Conservation (phyloP, 768 basidiomycete species). For the Pleurotus pulmonarius region DNA sequence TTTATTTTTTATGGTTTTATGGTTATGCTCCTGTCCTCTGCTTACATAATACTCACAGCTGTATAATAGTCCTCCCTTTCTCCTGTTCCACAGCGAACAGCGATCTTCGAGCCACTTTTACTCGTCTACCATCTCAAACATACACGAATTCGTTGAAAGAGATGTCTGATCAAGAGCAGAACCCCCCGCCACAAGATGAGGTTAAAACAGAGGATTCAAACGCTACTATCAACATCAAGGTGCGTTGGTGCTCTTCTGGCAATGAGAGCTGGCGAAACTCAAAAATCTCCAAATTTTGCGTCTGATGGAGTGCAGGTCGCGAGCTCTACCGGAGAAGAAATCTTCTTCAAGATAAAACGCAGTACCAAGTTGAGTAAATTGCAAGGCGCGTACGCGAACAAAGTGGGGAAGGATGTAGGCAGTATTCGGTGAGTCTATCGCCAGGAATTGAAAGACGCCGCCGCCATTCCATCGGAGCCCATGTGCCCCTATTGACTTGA, state of each 20-base stretch:
- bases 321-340: slow-evolving; percentile 75
- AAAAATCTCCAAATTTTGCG: slow-evolving; percentile 2
- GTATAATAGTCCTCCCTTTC: too few species aligned
- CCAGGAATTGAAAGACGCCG: background rate
- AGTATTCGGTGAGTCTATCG: slow-evolving; percentile 73
- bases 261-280: background rate
- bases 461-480: too few species aligned
- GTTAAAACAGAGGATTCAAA: slow-evolving; percentile 57
- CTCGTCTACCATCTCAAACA: too few species aligned
- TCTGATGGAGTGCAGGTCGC: slow-evolving; percentile 50
- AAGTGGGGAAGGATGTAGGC: slow-evolving; percentile 85
- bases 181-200: slow-evolving; percentile 31
- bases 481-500: background rate
- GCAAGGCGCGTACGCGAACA: slow-evolving; percentile 87
- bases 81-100: too few species aligned
- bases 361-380: slow-evolving; percentile 91
- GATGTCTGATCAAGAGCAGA: slow-evolving; percentile 57
- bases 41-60: too few species aligned
- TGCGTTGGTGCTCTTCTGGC: slow-evolving; percentile 22
- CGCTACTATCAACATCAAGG: slow-evolving; percentile 78
- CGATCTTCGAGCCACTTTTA: too few species aligned
- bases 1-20: too few species aligned
- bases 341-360: slow-evolving; percentile 97
- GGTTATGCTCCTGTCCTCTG: too few species aligned
- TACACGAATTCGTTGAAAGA: background rate